Conservation (phyloP, 345 rosid genomes). For the Rhodamnia rubescens region DNA sequence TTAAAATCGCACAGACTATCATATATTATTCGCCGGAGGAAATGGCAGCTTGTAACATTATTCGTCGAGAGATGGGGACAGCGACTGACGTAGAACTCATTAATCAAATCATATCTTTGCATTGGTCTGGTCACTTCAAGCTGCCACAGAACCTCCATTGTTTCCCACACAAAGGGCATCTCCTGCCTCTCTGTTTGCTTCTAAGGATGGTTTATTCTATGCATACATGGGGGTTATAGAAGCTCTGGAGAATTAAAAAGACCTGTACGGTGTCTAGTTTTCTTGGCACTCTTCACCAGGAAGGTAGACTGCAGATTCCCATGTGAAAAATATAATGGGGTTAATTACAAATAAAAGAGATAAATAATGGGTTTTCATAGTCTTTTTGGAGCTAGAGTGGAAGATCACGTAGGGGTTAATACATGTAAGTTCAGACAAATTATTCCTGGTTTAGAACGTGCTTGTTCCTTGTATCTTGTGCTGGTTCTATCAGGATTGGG, state of each 20-base stretch:
- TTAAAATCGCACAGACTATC: neutral
- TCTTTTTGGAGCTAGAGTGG: neutral
- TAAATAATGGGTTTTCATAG: neutral
- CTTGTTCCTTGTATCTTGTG: neutral
- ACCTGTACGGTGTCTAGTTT: neutral
- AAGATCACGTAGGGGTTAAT: neutral
- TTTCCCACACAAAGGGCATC: conserved; percentile 8
- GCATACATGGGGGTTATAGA: neutral
- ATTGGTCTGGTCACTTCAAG: neutral
- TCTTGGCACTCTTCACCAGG: conserved; percentile 5
- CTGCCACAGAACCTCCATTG: conserved; percentile 2
- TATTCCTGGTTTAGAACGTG: neutral
- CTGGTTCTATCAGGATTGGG: neutral
- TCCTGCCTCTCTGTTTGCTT: neutral
- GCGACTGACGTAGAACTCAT: conserved; percentile 4
- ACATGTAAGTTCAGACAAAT: neutral
- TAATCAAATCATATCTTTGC: neutral
- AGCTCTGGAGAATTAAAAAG: neutral
- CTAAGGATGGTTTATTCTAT: neutral
- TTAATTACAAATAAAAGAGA: neutral
- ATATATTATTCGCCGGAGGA: neutral
- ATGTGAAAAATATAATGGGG: neutral
- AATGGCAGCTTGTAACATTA: neutral
- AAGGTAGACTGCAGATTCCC: conserved; percentile 1
- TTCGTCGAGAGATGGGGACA: conserved; percentile 1